Percentiles rank a stretch among this genome's conserved stretches.
These are phyloP conservation scores for Anthostomella pinea DNA, from an alignment of 2,329 filamentous ascomycete species.

Conservation along the genomic window DNA sequence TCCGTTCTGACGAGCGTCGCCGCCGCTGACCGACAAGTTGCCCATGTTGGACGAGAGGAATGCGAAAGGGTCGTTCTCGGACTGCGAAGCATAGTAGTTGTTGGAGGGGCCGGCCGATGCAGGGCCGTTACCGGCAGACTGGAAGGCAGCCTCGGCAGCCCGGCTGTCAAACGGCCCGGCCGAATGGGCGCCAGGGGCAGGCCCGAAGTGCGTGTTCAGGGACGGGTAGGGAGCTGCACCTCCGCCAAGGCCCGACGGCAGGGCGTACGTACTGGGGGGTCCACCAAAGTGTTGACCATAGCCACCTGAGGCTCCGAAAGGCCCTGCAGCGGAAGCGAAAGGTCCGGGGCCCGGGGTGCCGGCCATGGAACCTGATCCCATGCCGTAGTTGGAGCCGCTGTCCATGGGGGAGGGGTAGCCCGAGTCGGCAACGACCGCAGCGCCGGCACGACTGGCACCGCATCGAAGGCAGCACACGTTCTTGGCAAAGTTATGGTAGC, in stretches of 20 bases:
- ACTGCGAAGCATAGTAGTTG: constrained; percentile 66
- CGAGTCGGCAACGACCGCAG: constrained; percentile 90
- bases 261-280: constrained; percentile 82
- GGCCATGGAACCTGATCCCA: constrained; percentile 84
- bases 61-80: constrained; percentile 73
- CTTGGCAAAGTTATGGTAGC: constrained; percentile 99
- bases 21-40: constrained; percentile 67
- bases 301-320: constrained; percentile 63
- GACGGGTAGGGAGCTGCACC: constrained; percentile 77
- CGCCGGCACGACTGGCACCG: constrained; percentile 88
- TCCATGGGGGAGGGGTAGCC: constrained; percentile 91
- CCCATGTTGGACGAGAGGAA: constrained; percentile 75
- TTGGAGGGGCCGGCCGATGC: constrained; percentile 74
- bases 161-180: constrained; percentile 89
- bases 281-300: constrained; percentile 82
- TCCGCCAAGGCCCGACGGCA: constrained; percentile 81
- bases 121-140: constrained; percentile 78
- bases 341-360: constrained; percentile 76
- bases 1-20: constrained; percentile 63
- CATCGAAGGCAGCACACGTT: constrained; percentile 97
- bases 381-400: constrained; percentile 74
- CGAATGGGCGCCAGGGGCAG: constrained; percentile 74
- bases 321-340: constrained; percentile 66
- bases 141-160: constrained; percentile 91
- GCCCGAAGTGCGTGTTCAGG: constrained; percentile 78